Evolutionary conservation across 148 eudicot species (phyloP), one percentile per base, ranked within the genome.

Genomic region (Cornus kousa): DNA sequence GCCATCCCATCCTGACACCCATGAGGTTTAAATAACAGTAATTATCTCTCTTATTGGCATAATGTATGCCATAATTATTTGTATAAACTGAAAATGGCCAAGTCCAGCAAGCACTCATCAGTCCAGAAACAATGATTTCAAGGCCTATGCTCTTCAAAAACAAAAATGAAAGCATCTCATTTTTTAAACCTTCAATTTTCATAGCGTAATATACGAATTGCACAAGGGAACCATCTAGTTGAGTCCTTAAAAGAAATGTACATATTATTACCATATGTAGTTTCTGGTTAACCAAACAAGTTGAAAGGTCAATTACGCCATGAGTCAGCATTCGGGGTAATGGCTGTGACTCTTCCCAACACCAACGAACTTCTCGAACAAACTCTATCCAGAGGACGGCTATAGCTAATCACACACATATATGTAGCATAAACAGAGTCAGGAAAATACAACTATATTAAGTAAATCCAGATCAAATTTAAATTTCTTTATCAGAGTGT

Each of bases 281-380:
- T 82, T 96, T 96, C 87, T 96, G 99, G 76, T 96, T 84, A 75
- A 93, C 88, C 87, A 96, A 88, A 86, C 98, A 93, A 35, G 95
- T 92, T 39, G 99, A 92, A 31, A 96, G 87, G 87, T 93, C 93
- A 80, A 96, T 89, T 76, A 75, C 75, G 68, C 90, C 90, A 72
- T 71, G 80, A 57, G 83, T 78, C 74, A 88, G 88, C 87, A 91
- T 91, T 83, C 92, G 90, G 28, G 98, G 99, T 74, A 96, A 80
- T 79, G 95, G 92, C 68, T 93, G 98, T 40, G 91, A 96, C 85
- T 96, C 99, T 83, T 96, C 99, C 99, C 99, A 96, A 82, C 89
- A 96, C 98, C 98, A 96, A 82, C 98, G 98, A 70, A 96, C 92
- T 87, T 96, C 99, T 75, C 97, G 90, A 48, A 93, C 93, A 87